Base-by-base conservation (phyloP, 2,329 filamentous ascomycete species). In the Fusarium cyanostomum region DNA sequence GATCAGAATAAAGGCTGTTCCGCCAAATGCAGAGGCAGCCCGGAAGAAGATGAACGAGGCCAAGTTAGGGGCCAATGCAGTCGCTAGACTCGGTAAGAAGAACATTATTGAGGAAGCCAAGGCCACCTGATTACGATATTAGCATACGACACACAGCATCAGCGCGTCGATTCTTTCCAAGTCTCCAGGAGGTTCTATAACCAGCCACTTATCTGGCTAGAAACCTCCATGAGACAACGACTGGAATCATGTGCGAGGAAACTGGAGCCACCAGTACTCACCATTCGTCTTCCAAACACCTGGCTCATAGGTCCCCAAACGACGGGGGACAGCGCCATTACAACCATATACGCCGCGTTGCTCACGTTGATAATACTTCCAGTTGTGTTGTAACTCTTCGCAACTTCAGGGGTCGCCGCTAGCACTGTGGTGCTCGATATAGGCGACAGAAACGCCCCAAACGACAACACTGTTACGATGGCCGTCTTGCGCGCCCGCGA, bases 381-480 rank as follows among this genome's bases (percentile, higher is more conserved):
- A 0, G 85, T 89, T 0, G 89, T 92, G 34, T 79, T 64, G 72
- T 85, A 92, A 8, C 85, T 87, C 5, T 72, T 73, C 2, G 90
- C 89, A 6, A 94, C 87, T 73, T 94, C 91, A 2, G 91, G 90
- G 1, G 90, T 86, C 3, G 90, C 91, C 1, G 90, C 84, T 11
- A 94, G 76, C 8, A 94, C 86, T 1, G 89, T 88, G 0, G 91
- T 94, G 34, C 87, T 91, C 11, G 87, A 90, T 21, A 92, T 85
- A 0, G 92, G 92, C 1, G 91, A 88, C 39, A 94, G 79, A 63
- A 94, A 92, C 24, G 89, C 87, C 76, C 90, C 92, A 71, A 89
- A 91, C 1, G 90, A 89, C 49, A 94, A 77, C 7, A 93, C 82
- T 9, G 80, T 79, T 13, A 92, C 88, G 49, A 94, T 90, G 59